Percentiles rank a stretch among this genome's conserved stretches.
These are phyloP conservation scores for Patellaria atrata DNA, from an alignment of 495 filamentous ascomycete species.

Conservation along the genomic window DNA sequence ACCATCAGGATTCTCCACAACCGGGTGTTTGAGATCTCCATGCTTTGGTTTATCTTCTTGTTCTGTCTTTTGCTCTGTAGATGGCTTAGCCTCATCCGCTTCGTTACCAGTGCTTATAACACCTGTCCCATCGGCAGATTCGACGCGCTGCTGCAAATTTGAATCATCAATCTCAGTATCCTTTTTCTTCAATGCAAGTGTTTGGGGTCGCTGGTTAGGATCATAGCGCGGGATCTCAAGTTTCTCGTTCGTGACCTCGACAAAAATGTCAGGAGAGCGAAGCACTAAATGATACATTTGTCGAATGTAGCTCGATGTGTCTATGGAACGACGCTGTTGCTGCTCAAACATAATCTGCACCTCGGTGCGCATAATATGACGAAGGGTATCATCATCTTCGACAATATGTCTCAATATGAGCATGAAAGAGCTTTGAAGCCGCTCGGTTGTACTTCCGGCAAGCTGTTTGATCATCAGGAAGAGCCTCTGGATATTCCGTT, in stretches of 20 bases:
- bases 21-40: slow-evolving; percentile 60
- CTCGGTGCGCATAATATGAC: slow-evolving; percentile 84
- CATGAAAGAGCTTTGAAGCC: slow-evolving; percentile 70
- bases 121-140: not conserved
- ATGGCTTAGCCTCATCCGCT: slow-evolving; percentile 29
- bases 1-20: slow-evolving; percentile 86
- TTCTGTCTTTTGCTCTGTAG: slow-evolving; percentile 36
- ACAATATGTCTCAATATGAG: slow-evolving; percentile 82
- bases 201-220: slow-evolving; percentile 39
- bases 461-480: slow-evolving; percentile 93
- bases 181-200: slow-evolving; percentile 44
- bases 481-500: slow-evolving; percentile 72
- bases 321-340: slow-evolving; percentile 47
- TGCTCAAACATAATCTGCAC: slow-evolving; percentile 59
- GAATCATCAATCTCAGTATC: slow-evolving; percentile 16
- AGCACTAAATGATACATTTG: slow-evolving; percentile 70
- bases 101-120: slow-evolving; percentile 1
- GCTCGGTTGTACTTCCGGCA: slow-evolving; percentile 56
- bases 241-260: slow-evolving; percentile 80
- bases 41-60: slow-evolving; percentile 46
- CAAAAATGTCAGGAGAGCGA: slow-evolving; percentile 72
- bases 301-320: slow-evolving; percentile 58
- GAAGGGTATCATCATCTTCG: slow-evolving; percentile 82
- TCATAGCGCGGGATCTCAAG: slow-evolving; percentile 54
- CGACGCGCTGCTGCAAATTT: not conserved